Evolutionary conservation across 2,329 filamentous ascomycete genomes (phyloP), one percentile per base, ranked within the genome.

Genomic region (Penicillium hordei): DNA sequence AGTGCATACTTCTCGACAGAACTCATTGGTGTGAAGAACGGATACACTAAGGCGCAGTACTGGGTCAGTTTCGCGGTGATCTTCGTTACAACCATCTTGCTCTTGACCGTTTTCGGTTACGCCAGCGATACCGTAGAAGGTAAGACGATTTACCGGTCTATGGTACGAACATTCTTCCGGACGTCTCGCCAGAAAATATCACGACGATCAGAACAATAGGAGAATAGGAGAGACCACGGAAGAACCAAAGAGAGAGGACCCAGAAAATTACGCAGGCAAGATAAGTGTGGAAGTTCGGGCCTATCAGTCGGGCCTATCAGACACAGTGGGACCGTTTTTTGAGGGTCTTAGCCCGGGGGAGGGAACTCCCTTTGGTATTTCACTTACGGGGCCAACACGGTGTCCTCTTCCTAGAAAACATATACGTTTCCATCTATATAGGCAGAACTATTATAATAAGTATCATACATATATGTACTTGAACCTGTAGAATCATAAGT

Each of bases 1-100:
- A 90, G 88, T 4, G 85, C 80, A 33, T 92, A 91, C 72, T 92
- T 91, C 71, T 87, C 85, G 6, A 82, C 87, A 1, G 82, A 89
- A 69, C 83, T 91, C 49, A 73, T 78, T 8, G 81, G 83, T 4
- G 75, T 86, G 10, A 79, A 83, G 48, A 70, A 72, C 8, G 73
- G 76, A n/a, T 91, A 89, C 72, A 84, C 83, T 0, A 75, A 81
- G 15, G 80, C 72, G 55, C 82, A 85, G 43, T 92, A 89, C 70
- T 91, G 89, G 89, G 78, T 83, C 49, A 76, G 81, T 29, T 91
- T 92, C 75, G 83, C 79, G 0, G 81, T 87, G 33, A 82, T 90
- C 17, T 80, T 89, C 50, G 78, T 79, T 15, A 60, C 87, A 25
- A 88, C 85, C 0, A 80, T 88, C 51, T 58, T 85, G 9, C 73